Evolutionary conservation across 768 basidiomycete species (phyloP).

Genomic region (Gymnopilus dilepis): DNA sequence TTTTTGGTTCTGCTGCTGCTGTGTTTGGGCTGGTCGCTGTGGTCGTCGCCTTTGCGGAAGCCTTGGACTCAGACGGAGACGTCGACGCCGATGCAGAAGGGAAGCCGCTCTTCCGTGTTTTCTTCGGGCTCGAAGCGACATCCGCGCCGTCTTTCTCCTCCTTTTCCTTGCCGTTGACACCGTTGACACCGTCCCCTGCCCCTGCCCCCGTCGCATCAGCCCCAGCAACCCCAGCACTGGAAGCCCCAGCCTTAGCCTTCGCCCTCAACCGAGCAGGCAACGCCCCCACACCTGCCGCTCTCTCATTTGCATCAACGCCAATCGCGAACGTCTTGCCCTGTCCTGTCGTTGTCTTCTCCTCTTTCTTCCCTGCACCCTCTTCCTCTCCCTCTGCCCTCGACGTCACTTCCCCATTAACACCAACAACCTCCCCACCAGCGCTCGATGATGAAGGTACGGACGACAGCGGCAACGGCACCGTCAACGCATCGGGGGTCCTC

Average conservation of each 20-base stretch:
- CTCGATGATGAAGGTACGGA: not conserved
- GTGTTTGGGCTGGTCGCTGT: not conserved
- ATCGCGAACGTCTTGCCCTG: not conserved
- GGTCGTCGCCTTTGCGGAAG: no score
- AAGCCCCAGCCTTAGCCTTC: slow-evolving; percentile 37
- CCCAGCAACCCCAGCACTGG: no score
- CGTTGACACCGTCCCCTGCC: not conserved
- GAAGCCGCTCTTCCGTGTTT: not conserved
- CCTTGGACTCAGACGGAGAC: no score
- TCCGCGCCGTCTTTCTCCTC: slow-evolving; percentile 5
- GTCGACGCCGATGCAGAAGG: not conserved
- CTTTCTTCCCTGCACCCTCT: not conserved
- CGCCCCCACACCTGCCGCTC: not conserved
- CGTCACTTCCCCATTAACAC: not conserved
- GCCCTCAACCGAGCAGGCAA: not conserved
- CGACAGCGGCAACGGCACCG: not conserved
- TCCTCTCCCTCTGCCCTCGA: not conserved
- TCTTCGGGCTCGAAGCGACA: not conserved
- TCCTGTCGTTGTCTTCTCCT: not conserved
- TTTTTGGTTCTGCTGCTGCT: not conserved
- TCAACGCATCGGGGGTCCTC: slow-evolving; percentile 24
- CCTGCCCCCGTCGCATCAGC: no score
- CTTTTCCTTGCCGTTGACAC: not conserved
- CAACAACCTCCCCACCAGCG: no score
- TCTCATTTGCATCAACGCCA: slow-evolving; percentile 1